Base-by-base conservation (phyloP, 202 grass and related monocot species). In the Musa balbisiana region DNA sequence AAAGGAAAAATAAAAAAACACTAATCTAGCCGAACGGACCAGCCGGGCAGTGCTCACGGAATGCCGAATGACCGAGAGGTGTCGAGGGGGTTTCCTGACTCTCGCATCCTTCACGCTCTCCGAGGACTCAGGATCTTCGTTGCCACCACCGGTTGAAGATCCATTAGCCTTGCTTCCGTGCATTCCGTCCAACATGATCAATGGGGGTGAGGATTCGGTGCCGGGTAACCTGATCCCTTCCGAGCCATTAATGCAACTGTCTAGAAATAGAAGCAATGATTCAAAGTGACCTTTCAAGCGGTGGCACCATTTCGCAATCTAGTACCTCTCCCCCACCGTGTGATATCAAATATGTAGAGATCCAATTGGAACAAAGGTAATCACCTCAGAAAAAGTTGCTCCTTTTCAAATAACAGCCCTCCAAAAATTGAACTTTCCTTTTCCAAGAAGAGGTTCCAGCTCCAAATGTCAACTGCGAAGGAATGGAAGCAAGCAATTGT, bases 1-100 rank as follows among this genome's bases (percentile, higher is more conserved):
- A 43, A 43, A 43, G 33, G 33, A 43, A 43, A 43, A 43, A 25
- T 25, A 25, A 6, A 43, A 43, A 43, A 6, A 43, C 33, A 73
- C 49, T 43, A 59, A 73, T 72, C 19, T 58, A 72, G 22, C 68
- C 33, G 22, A 10, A 80, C 49, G 11, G n/a, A 29, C 54, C 78
- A 73, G 9, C 15, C 78, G 89, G 0, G 83, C 85, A 71, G 80
- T 87, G 89, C 89, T 87, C 22, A 81, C 78, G 71, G 85, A 88
- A 79, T 91, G 89, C 60, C 89, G 83, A 23, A 91, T 86, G 27
- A 79, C 71, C 3, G 89, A 83, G 53, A 88, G 81, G 67, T 86
- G 85, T 77, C 81, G 83, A 12, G 89, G 89, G 64, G 89, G 89
- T 79, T 82, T 91, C 15, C 89, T 74, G 50, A 69, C 65, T 13